These are phyloP conservation scores for Calcarisporium arbuscula DNA, from an alignment of 2,329 filamentous ascomycete genomes.

Conservation along the genomic window DNA sequence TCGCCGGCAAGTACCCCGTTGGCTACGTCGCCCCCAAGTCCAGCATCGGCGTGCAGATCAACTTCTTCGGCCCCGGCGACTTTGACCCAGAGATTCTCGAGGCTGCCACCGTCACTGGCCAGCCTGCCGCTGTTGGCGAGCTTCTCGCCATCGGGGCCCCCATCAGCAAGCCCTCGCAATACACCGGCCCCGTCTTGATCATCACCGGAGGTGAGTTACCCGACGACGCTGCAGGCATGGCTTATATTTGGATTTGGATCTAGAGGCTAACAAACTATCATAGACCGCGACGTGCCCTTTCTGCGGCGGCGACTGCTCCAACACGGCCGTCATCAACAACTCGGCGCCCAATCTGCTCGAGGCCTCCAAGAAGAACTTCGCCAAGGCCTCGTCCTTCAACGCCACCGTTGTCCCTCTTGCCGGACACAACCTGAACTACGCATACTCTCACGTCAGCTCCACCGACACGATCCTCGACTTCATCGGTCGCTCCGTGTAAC, in stretches of 20 bases:
- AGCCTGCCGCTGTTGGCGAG: constrained; percentile 53
- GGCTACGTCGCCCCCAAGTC: constrained; percentile 48
- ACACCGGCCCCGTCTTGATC: constrained; percentile 50
- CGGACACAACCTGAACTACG: constrained; percentile 46
- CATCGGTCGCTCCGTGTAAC: no score
- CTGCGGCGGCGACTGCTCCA: constrained; percentile 55
- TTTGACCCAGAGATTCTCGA: constrained; percentile 50
- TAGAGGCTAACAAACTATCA: background rate
- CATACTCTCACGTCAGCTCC: constrained; percentile 24
- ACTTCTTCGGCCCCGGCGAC: constrained; percentile 44
- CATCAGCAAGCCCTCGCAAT: constrained; percentile 27
- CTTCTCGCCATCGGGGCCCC: constrained; percentile 46
- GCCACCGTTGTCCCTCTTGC: constrained; percentile 47
- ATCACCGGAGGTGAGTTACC: constrained; percentile 50
- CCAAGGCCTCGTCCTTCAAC: constrained; percentile 40
- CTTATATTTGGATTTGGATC: background rate
- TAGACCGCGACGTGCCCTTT: constrained; percentile 43
- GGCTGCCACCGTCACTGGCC: constrained; percentile 37
- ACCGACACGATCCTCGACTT: constrained; percentile 33
- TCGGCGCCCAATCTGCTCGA: constrained; percentile 36
- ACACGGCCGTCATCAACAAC: constrained; percentile 22
- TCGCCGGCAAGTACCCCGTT: constrained; percentile 27
- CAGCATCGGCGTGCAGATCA: constrained; percentile 42
- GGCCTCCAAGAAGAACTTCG: constrained; percentile 33
- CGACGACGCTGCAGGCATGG: no score